Evolutionary conservation across 805 yeast species (phyloP).

Genomic region (Saccharomycopsis sp.): DNA sequence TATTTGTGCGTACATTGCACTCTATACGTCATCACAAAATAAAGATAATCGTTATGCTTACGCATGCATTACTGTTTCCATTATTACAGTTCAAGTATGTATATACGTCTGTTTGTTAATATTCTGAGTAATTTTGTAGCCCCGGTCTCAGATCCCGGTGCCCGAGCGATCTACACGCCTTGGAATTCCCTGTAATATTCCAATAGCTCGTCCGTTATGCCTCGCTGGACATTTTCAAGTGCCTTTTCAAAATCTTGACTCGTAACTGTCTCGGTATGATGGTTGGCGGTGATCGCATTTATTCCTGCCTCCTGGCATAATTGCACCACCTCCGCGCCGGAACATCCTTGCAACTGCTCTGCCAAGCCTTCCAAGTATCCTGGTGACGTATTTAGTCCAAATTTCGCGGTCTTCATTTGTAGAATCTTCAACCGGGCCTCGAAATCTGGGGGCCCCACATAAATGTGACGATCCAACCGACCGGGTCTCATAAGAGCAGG

Average conservation of each 20-base stretch:
- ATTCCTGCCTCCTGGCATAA: constrained; percentile 94
- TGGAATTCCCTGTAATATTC: constrained; percentile 52
- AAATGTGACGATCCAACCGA: constrained; percentile 85
- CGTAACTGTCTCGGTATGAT: constrained; percentile 46
- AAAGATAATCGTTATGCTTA: too few relatives aligned
- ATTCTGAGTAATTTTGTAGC: neutral
- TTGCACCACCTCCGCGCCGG: constrained; percentile 93
- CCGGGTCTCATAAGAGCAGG: constrained; percentile 94
- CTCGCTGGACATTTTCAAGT: constrained; percentile 57
- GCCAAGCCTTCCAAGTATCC: constrained; percentile 45
- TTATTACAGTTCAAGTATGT: neutral
- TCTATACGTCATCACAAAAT: neutral
- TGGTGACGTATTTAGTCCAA: constrained; percentile 48
- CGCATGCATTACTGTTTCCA: too few relatives aligned
- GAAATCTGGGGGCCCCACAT: constrained; percentile 85
- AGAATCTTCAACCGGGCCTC: constrained; percentile 77
- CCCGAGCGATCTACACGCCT: neutral
- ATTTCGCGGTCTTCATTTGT: constrained; percentile 58
- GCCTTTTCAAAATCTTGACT: constrained; percentile 69
- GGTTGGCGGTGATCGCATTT: constrained; percentile 81
- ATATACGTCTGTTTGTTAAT: neutral
- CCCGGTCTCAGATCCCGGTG: neutral
- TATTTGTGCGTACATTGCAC: neutral
- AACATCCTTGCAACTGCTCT: constrained; percentile 72
- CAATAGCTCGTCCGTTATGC: constrained; percentile 83